A percentile compares a stretch with the other conserved stretches of the same genome.
phyloP scores from a whole-genome alignment of 2,329 filamentous ascomycete genomes.

The Botrytis tulipae region DNA sequence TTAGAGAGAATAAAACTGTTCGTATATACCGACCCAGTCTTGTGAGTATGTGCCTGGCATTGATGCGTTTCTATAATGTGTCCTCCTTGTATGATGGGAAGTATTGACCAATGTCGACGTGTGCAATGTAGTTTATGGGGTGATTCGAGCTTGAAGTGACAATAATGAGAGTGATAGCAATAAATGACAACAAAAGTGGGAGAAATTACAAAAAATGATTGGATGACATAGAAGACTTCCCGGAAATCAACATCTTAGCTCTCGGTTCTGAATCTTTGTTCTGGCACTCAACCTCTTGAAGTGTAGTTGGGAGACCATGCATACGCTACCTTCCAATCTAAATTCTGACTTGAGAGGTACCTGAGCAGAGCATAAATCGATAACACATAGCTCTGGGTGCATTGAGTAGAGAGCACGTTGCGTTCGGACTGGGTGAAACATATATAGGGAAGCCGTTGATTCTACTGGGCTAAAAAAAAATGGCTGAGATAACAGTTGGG shows the following conservation, averaged over 20 bases:
- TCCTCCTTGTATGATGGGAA: background rate
- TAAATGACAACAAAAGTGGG: background rate
- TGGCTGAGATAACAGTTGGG: no score
- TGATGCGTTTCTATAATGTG: rapidly evolving
- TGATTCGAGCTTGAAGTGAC: background rate
- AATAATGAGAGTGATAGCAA: background rate
- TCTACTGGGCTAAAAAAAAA: no score
- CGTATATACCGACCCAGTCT: no score
- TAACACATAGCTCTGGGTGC: background rate
- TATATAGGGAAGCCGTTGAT: no score
- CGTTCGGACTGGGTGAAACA: background rate
- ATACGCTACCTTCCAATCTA: background rate
- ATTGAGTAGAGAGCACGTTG: background rate
- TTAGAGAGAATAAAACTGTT: background rate
- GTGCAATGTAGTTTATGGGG: background rate
- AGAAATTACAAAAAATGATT: background rate
- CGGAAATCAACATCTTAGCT: background rate
- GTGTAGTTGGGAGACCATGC: background rate
- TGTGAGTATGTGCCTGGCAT: background rate
- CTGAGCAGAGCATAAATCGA: background rate
- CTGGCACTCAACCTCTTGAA: background rate
- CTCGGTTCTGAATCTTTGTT: background rate
- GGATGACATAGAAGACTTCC: no score
- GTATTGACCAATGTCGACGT: background rate
- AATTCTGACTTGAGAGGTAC: background rate